Percentiles rank a stretch among this genome's conserved stretches.
phyloP scores from a whole-genome alignment of 2,329 filamentous ascomycete genomes.

The Stachybotrys chartarum region DNA sequence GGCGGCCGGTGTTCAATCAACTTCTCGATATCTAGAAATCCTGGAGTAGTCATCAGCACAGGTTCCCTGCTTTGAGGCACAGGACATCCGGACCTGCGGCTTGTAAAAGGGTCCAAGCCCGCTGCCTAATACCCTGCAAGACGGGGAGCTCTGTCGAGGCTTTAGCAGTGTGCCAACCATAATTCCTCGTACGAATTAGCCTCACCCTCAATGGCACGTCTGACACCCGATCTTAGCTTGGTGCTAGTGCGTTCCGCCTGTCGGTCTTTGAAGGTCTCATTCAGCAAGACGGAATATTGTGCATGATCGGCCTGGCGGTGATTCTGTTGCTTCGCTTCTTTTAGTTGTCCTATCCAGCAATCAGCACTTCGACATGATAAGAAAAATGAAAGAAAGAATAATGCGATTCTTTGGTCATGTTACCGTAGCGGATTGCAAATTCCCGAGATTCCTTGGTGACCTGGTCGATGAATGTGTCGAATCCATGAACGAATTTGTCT shows the following conservation, averaged over 20 bases:
- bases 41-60: neutral
- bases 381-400: too few relatives aligned
- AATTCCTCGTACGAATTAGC: neutral
- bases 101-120: neutral
- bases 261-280: neutral
- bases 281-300: neutral
- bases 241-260: neutral
- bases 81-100: neutral
- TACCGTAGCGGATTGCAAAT: neutral
- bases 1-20: neutral
- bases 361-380: neutral
- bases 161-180: neutral
- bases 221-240: neutral
- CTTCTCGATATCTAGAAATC: neutral
- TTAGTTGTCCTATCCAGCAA: conserved; percentile 18
- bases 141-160: neutral
- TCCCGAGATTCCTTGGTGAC: conserved; percentile 21
- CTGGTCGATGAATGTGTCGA: conserved; percentile 30
- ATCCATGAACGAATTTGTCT: conserved; percentile 24
- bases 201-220: neutral
- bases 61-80: neutral
- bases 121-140: neutral
- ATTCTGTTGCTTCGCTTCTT: neutral
- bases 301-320: neutral
- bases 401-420: neutral